These are phyloP conservation scores for Trypanosomatidae sp. DNA, from an alignment of 208 protist species.

Conservation along the genomic window DNA sequence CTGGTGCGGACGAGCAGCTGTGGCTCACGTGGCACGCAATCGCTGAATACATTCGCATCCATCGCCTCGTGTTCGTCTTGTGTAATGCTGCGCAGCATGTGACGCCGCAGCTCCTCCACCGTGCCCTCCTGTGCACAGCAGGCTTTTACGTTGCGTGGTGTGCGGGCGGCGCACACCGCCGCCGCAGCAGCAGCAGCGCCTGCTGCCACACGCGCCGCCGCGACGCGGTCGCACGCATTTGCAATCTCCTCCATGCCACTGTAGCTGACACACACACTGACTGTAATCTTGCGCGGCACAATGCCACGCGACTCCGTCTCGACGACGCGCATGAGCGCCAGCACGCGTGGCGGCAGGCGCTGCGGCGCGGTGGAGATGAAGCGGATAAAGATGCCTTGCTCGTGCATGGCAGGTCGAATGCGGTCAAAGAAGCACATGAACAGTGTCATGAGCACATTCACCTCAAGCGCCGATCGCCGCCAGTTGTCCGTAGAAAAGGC, in stretches of 20 bases:
- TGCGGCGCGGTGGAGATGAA: slow-evolving; percentile 60
- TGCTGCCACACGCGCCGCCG: no score
- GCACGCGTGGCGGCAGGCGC: slow-evolving; percentile 29
- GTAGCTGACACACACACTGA: slow-evolving; percentile 87
- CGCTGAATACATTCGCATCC: slow-evolving; percentile 26
- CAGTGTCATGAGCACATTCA: slow-evolving; percentile 72
- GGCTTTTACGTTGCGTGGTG: no score
- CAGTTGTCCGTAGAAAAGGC: slow-evolving; percentile 88
- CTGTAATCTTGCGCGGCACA: slow-evolving; percentile 27
- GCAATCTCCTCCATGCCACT: slow-evolving; percentile 64
- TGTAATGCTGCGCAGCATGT: slow-evolving; percentile 80
- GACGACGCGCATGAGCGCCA: slow-evolving; percentile 43
- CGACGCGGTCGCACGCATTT: slow-evolving; percentile 38
- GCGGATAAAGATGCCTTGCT: slow-evolving; percentile 74
- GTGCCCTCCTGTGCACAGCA: slow-evolving; percentile 13
- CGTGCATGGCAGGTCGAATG: slow-evolving; percentile 25
- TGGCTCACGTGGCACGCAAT: slow-evolving; percentile 24
- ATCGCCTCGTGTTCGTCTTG: slow-evolving; percentile 43
- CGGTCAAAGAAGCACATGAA: slow-evolving; percentile 74
- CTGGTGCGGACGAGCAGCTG: slow-evolving; percentile 78
- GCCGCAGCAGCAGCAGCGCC: no score
- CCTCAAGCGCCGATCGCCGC: slow-evolving; percentile 42
- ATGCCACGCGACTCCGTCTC: slow-evolving; percentile 44
- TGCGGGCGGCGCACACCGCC: no score
- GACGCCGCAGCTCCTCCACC: slow-evolving; percentile 21